phyloP scores from a whole-genome alignment of 176 grass and related monocot species.

The Hyparrhenia diplandra region DNA sequence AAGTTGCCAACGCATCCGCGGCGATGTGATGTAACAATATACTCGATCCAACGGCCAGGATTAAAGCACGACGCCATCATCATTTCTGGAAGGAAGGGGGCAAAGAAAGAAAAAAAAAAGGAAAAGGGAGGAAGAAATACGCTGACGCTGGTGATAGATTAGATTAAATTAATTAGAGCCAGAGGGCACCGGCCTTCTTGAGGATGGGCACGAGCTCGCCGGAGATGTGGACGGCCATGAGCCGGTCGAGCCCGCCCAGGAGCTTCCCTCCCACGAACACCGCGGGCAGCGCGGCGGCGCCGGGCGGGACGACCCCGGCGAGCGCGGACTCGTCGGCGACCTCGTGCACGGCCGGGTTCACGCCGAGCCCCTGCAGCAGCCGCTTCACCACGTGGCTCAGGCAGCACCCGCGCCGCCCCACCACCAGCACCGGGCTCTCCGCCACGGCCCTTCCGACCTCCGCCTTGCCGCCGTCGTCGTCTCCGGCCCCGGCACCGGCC shows the following conservation, averaged over 20 bases:
- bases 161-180: conserved; percentile 50
- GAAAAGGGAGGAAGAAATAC: not conserved
- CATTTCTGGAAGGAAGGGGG: not conserved
- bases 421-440: conserved; percentile 79
- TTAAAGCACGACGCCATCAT: conserved; percentile 3
- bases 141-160: not conserved
- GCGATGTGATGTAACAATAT: not conserved
- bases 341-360: conserved; percentile 83
- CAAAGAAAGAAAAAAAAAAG: too few species aligned
- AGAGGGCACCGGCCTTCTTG: conserved; percentile 93
- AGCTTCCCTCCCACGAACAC: conserved; percentile 83
- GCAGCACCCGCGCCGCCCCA: conserved; percentile 63
- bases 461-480: not conserved
- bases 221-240: conserved; percentile 91
- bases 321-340: conserved; percentile 63
- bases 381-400: conserved; percentile 79
- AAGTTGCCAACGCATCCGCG: not conserved
- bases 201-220: conserved; percentile 95
- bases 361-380: conserved; percentile 75
- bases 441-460: conserved; percentile 42
- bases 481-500: not conserved
- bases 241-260: conserved; percentile 69
- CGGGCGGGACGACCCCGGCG: conserved; percentile 22
- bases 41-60: conserved; percentile 32
- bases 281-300: conserved; percentile 45